A percentile compares a stretch with the other conserved stretches of the same genome.
phyloP scores from a whole-genome alignment of 805 yeast species.

The Zygosaccharomyces siamensis region DNA sequence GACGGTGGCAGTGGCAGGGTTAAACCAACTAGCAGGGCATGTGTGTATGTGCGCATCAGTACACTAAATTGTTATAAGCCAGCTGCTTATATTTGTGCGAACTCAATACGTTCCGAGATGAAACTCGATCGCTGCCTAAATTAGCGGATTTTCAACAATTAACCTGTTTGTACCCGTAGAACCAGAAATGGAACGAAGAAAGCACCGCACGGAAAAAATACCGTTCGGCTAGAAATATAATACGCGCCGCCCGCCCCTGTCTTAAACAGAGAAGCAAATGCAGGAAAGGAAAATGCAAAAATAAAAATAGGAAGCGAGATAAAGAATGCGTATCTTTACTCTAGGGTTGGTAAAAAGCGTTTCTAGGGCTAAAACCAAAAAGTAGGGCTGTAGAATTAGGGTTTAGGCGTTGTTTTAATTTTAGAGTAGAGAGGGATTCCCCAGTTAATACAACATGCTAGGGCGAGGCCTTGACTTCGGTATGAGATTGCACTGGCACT shows the following conservation, averaged over 20 bases:
- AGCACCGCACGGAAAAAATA: not conserved
- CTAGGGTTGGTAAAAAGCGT: too few relatives aligned
- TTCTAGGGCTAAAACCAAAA: too few relatives aligned
- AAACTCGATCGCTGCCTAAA: conserved; percentile 3
- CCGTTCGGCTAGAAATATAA: not conserved
- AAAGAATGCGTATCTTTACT: not conserved
- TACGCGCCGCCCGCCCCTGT: not conserved
- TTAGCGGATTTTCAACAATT: conserved; percentile 4
- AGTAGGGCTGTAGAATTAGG: too few relatives aligned
- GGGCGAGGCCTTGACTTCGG: conserved; percentile 41
- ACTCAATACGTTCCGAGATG: not conserved
- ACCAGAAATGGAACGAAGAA: not conserved
- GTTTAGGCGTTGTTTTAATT: too few relatives aligned
- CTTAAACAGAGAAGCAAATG: not conserved
- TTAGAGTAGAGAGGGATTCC: too few relatives aligned
- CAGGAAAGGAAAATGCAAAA: not conserved
- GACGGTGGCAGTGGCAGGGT: not conserved
- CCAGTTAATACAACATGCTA: not conserved
- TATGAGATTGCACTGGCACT: conserved; percentile 56
- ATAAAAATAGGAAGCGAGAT: not conserved
- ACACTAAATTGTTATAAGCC: not conserved
- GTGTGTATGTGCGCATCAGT: too few relatives aligned
- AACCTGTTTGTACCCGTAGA: not conserved
- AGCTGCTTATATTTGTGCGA: conserved; percentile 8
- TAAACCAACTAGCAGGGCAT: not conserved